Evolutionary conservation across 768 basidiomycete genomes (phyloP).

Genomic region (Lyophyllum decastes): DNA sequence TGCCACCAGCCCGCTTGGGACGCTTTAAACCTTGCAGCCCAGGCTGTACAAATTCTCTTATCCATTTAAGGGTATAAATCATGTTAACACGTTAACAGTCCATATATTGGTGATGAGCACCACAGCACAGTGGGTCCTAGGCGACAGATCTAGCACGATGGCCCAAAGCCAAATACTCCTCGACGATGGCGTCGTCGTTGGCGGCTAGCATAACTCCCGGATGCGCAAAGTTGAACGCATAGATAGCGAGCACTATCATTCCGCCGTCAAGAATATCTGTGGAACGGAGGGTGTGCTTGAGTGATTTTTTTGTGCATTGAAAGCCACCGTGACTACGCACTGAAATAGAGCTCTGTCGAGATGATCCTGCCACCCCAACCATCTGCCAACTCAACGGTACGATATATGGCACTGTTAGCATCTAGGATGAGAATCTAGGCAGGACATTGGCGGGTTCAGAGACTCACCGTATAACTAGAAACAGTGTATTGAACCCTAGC

Average conservation of each 20-base stretch:
- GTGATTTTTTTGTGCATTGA: not conserved
- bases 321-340: slow-evolving; percentile 27
- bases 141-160: not conserved
- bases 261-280: slow-evolving; percentile 49
- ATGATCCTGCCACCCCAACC: slow-evolving; percentile 57
- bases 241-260: slow-evolving; percentile 48
- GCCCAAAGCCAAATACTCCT: not conserved
- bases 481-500: slow-evolving; percentile 39
- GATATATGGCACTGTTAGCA: slow-evolving; percentile 43
- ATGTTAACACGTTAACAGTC: too few species aligned
- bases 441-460: not conserved
- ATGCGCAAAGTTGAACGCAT: slow-evolving; percentile 44
- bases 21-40: too few species aligned
- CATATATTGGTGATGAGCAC: too few species aligned
- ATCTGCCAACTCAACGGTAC: slow-evolving; percentile 47
- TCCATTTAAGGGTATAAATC: too few species aligned
- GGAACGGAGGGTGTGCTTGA: not conserved
- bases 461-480: slow-evolving; percentile 51
- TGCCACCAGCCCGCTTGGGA: too few species aligned
- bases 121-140: not conserved
- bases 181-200: not conserved
- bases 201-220: slow-evolving; percentile 33
- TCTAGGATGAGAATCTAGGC: not conserved
- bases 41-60: too few species aligned
- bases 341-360: slow-evolving; percentile 47